Evolutionary conservation across 805 yeast species (phyloP).

Genomic region (Candida maris): DNA sequence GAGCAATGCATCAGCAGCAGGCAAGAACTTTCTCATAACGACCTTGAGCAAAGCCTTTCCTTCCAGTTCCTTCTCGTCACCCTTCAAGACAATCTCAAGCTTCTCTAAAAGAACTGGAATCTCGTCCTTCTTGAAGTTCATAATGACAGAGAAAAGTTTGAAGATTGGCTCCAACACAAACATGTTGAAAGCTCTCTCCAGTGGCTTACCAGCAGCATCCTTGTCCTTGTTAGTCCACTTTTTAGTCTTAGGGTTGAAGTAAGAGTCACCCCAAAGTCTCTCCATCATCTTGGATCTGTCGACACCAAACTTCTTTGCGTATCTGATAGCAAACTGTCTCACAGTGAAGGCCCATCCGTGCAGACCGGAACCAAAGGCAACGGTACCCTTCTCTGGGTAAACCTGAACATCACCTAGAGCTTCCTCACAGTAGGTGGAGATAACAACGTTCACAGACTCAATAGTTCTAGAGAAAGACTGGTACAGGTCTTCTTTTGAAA

Average conservation of each 20-base stretch:
- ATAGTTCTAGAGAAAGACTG: constrained; percentile 98
- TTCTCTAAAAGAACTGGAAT: constrained; percentile 87
- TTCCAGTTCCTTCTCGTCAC: constrained; percentile 96
- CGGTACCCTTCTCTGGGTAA: constrained; percentile 98
- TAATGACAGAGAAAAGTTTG: constrained; percentile 93
- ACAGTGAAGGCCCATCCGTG: constrained; percentile 99
- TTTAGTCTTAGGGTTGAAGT: constrained; percentile 99
- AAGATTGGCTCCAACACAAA: constrained; percentile 98
- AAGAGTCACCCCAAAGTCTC: constrained; percentile 99
- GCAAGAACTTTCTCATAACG: constrained; percentile 99
- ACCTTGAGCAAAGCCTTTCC: constrained; percentile 98
- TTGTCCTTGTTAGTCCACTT: constrained; percentile 96
- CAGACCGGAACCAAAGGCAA: constrained; percentile 99
- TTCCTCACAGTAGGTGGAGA: constrained; percentile 90
- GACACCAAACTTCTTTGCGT: constrained; percentile 99
- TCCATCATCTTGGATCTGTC: constrained; percentile 97
- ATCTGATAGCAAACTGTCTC: constrained; percentile 97
- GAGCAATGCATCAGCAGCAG: constrained; percentile 99
- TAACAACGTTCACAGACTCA: constrained; percentile 98
- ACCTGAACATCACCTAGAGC: constrained; percentile 95
- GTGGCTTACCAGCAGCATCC: constrained; percentile 91
- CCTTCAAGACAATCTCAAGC: constrained; percentile 89
- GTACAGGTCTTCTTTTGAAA: constrained; percentile 97
- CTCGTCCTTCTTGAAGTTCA: constrained; percentile 99
- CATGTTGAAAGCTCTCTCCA: constrained; percentile 99